These are phyloP conservation scores for Penicillium lagena DNA, from an alignment of 495 filamentous ascomycete genomes.

Conservation along the genomic window DNA sequence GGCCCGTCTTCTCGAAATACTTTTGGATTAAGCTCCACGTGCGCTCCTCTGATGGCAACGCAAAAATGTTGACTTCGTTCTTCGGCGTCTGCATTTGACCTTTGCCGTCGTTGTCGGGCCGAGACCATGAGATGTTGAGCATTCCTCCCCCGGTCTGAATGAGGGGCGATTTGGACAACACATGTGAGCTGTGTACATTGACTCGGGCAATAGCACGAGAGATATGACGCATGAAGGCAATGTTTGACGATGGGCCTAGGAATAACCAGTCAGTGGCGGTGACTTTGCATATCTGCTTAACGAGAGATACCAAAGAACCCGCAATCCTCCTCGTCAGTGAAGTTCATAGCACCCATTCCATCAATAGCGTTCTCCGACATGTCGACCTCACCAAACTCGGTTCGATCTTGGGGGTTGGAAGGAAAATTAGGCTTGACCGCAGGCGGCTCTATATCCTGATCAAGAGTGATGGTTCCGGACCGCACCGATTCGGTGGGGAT, in stretches of 20 bases:
- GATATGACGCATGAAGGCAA: slow-evolving; percentile 35
- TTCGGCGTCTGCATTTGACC: not conserved
- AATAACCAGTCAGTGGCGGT: not conserved
- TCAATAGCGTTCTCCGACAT: slow-evolving; percentile 26
- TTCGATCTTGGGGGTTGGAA: too few species aligned
- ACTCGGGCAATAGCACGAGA: slow-evolving; percentile 18
- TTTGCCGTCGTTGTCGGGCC: slow-evolving; percentile 1
- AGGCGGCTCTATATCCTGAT: too few species aligned
- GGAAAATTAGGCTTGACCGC: too few species aligned
- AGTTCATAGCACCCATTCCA: slow-evolving; percentile 37
- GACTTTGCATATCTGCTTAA: not conserved
- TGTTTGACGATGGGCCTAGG: slow-evolving; percentile 41
- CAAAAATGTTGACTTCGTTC: slow-evolving; percentile 9
- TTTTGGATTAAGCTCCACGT: slow-evolving; percentile 16
- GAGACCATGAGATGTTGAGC: slow-evolving; percentile 16
- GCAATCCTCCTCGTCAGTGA: slow-evolving; percentile 39
- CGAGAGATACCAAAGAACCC: slow-evolving; percentile 35
- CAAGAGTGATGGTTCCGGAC: too few species aligned
- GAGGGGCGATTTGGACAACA: not conserved
- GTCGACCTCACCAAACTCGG: slow-evolving; percentile 6
- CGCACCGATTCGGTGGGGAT: too few species aligned
- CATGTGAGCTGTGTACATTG: not conserved
- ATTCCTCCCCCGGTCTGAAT: slow-evolving; percentile 6
- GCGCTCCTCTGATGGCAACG: slow-evolving; percentile 16
- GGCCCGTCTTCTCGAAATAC: slow-evolving; percentile 34